Base-by-base conservation (phyloP, 2,329 filamentous ascomycete genomes). In the Fusarium sterilihyphosum region DNA sequence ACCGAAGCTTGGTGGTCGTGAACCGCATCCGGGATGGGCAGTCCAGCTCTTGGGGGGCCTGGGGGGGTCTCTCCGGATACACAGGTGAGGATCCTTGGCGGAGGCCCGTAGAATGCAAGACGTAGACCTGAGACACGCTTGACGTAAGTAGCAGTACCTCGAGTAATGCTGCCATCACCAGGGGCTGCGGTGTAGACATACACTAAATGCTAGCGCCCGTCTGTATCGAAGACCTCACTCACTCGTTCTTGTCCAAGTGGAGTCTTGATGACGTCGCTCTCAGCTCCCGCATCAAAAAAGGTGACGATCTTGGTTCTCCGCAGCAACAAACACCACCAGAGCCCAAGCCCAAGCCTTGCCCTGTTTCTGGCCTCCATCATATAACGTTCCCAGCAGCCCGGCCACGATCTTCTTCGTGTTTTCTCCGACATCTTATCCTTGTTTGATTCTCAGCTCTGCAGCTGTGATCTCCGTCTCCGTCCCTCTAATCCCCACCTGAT, bases 251-350 rank as follows among this genome's bases (percentile, higher is more conserved):
- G 74, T 65, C 49, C 44, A 53, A 65, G 77, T 79, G 77, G 77
- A 66, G 67, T 59, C 26, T 67, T 54, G 73, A 79, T 79, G 77
- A 79, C 77, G 77, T 79, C 77, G 76, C 61, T 73, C 57, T 73
- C 70, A 73, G 64, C 67, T 66, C 73, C 67, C 69, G 65, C 68
- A 52, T 69, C 62, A 62, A 70, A 67, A 52, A 52, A 74, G 58
- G 77, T 77, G 77, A 78, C 76, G 75, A 79, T 79, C 77, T 77
- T 71, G 67, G 67, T 77, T 77, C 77, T 79, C 76, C 77, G 67
- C 77, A 78, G 77, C 76, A 78, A 73, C 77, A 76, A 75, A 67
- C 76, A 78, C 65, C 58, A 70, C 72, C 73, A 66, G 18, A 68
- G 54, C 46, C 58, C 65, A 47, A 47, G 50, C 40, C 64, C 52